Evolutionary conservation across 1,284 basidiomycete species (phyloP).

Genomic region (Trametes pubescens): DNA sequence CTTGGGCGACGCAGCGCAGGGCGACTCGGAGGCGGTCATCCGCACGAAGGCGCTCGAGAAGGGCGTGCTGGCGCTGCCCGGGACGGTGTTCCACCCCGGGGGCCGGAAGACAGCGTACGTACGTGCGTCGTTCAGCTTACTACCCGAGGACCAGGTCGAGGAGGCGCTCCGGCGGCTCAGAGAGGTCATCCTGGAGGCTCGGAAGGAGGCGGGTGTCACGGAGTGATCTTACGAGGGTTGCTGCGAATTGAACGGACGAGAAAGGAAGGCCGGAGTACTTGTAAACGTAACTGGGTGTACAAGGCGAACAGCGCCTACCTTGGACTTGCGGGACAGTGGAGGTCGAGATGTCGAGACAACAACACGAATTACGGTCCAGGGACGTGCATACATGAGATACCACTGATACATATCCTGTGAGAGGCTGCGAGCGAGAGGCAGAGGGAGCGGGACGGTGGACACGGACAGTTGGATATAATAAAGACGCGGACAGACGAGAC

Average conservation of each 20-base stretch:
- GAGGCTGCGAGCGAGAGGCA: slow-evolving; percentile 2
- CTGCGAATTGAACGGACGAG: no score
- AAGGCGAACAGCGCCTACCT: no score
- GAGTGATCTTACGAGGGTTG: not conserved
- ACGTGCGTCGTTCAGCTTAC: slow-evolving; percentile 81
- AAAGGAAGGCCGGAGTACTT: no score
- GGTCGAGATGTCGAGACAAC: slow-evolving; percentile 6
- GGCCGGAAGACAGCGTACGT: slow-evolving; percentile 76
- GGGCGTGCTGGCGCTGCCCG: slow-evolving; percentile 91
- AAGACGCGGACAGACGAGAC: slow-evolving; percentile 7
- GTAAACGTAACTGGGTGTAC: no score
- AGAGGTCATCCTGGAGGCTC: slow-evolving; percentile 48
- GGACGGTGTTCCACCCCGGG: slow-evolving; percentile 79
- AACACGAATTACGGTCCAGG: slow-evolving; percentile 32
- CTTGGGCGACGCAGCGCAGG: slow-evolving; percentile 54
- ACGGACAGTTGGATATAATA: slow-evolving; percentile 25
- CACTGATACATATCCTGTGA: slow-evolving; percentile 36
- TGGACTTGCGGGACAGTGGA: no score
- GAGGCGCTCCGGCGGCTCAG: slow-evolving; percentile 78
- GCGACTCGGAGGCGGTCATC: slow-evolving; percentile 84
- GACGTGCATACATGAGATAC: slow-evolving; percentile 36
- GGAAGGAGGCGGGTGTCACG: slow-evolving; percentile 12
- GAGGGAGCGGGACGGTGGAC: not conserved
- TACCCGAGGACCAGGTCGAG: slow-evolving; percentile 75
- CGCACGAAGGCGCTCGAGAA: slow-evolving; percentile 79